Evolutionary conservation across 129 eudicot species (phyloP).

Genomic region (Kitagawia praeruptora): DNA sequence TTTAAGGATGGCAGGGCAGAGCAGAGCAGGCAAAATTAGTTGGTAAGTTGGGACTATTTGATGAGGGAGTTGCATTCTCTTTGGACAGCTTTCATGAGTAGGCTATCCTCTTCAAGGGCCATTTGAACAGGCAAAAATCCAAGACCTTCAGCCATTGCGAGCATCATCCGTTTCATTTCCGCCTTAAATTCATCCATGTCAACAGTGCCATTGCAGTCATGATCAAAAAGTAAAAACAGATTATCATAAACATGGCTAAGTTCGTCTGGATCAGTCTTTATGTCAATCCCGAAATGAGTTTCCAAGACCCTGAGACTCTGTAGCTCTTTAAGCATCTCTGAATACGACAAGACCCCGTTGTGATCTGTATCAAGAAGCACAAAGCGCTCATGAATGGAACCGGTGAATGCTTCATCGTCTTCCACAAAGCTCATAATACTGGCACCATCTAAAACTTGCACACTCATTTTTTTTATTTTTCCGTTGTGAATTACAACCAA

Average conservation of each 20-base stretch:
- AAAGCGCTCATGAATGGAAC: background rate
- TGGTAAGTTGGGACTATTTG: too few relatives aligned
- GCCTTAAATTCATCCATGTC: background rate
- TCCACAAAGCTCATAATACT: conserved; percentile 11
- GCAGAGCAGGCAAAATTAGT: too few relatives aligned
- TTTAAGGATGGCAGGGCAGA: too few relatives aligned
- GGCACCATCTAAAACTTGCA: background rate
- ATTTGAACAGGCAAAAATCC: too few relatives aligned
- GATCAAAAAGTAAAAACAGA: too few relatives aligned
- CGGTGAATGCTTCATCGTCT: conserved; percentile 2
- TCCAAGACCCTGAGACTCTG: conserved; percentile 10
- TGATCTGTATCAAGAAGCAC: conserved; percentile 2
- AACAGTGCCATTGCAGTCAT: background rate
- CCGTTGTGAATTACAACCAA: background rate
- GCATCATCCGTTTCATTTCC: too few relatives aligned
- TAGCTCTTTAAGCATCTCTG: conserved; percentile 3
- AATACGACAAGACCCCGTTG: background rate
- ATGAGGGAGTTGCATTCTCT: too few relatives aligned
- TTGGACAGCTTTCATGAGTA: too few relatives aligned
- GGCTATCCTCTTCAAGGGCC: too few relatives aligned
- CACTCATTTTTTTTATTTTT: background rate
- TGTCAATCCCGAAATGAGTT: background rate
- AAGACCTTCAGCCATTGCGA: too few relatives aligned
- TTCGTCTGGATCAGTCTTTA: background rate
- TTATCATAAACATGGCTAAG: background rate